Evolutionary conservation across 148 eudicot genomes (phyloP).

Genomic region (Camellia japonica): DNA sequence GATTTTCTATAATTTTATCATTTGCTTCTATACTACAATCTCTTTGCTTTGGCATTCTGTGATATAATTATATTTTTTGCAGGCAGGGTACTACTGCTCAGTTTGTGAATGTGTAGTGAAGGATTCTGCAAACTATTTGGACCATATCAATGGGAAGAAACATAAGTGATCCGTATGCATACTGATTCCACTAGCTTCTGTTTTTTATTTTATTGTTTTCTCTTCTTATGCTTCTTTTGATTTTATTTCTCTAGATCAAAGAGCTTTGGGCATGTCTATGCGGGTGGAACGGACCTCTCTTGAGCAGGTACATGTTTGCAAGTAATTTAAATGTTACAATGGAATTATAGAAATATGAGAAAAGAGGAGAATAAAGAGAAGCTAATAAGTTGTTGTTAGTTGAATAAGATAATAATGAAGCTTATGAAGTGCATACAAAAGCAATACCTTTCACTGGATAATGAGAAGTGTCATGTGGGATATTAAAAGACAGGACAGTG

Average conservation of each 20-base stretch:
- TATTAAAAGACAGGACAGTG: not conserved
- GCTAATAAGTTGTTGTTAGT: not conserved
- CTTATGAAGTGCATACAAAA: not conserved
- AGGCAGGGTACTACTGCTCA: constrained; percentile 98
- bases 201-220: not conserved
- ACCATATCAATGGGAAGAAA: constrained; percentile 99
- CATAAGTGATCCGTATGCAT: constrained; percentile 38
- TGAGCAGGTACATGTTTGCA: constrained; percentile 60
- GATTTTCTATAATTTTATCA: not conserved
- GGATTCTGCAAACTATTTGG: constrained; percentile 96
- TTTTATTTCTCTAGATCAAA: constrained; percentile 68
- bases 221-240: constrained; percentile 1
- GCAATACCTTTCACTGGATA: not conserved
- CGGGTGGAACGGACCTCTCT: constrained; percentile 88
- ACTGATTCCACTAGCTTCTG: not conserved
- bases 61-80: constrained; percentile 29
- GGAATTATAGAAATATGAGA: not conserved
- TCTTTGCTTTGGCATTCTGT: constrained; percentile 5
- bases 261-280: constrained; percentile 99
- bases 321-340: not conserved
- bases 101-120: constrained; percentile 99
- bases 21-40: not conserved
- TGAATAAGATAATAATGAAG: not conserved
- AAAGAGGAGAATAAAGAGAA: not conserved
- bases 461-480: not conserved